A percentile compares a stretch with the other conserved stretches of the same genome.
Conservation (phyloP, 352 stramenopile species). For the Pythium apleroticum region DNA sequence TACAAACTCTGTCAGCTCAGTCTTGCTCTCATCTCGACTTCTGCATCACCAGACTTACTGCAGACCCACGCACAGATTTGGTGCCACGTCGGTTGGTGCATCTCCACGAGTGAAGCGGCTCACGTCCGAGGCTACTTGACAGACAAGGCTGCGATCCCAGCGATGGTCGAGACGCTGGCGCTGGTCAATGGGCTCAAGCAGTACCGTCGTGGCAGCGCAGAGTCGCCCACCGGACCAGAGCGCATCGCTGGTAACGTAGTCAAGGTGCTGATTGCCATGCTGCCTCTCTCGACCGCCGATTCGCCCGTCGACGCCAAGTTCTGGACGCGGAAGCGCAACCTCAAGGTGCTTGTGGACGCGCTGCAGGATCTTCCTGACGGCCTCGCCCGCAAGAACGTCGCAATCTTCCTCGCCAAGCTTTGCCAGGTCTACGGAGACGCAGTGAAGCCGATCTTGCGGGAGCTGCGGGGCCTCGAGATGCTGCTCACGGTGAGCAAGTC, state of each 20-base stretch:
- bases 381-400: slow-evolving; percentile 69
- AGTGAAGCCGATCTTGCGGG: slow-evolving; percentile 56
- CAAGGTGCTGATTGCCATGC: slow-evolving; percentile 63
- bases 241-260: slow-evolving; percentile 63
- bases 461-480: slow-evolving; percentile 77
- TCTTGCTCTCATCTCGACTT: slow-evolving; percentile 13
- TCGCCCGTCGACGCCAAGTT: slow-evolving; percentile 14
- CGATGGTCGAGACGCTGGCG: slow-evolving; percentile 43
- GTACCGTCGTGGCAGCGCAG: slow-evolving; percentile 16
- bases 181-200: slow-evolving; percentile 34
- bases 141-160: slow-evolving; percentile 30
- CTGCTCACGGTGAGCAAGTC: slow-evolving; percentile 69
- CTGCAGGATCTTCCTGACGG: slow-evolving; percentile 51
- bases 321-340: slow-evolving; percentile 30
- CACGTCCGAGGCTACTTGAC: slow-evolving; percentile 40
- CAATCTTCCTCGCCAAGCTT: slow-evolving; percentile 71
- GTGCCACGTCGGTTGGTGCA: slow-evolving; percentile 70
- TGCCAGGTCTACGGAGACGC: slow-evolving; percentile 42
- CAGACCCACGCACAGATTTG: slow-evolving; percentile 68
- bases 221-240: slow-evolving; percentile 31
- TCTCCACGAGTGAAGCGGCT: slow-evolving; percentile 23
- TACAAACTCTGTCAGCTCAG: slow-evolving; percentile 25
- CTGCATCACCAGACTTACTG: slow-evolving; percentile 29
- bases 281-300: slow-evolving; percentile 18
- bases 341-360: slow-evolving; percentile 43